Evolutionary conservation across 495 filamentous ascomycete species (phyloP), one percentile per base, ranked within the genome.

Genomic region (Cetradonia linearis): DNA sequence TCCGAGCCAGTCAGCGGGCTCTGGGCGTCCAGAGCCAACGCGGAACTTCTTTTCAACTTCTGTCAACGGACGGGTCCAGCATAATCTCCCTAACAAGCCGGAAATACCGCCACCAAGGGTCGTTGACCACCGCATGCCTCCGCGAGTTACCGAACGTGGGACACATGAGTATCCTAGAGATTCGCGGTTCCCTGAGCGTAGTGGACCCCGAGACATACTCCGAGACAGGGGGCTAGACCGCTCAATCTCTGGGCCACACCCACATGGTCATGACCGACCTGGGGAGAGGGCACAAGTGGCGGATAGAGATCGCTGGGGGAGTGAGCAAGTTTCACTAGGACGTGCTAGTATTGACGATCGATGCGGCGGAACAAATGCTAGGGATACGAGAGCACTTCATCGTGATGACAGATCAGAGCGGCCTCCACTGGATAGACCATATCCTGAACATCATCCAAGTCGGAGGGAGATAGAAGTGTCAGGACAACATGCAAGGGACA

Each of bases 31-130:
- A 36, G 66, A 68, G n/a, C 5, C 52, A 33, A 53, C 40, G 13
- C 36, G 64, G 40, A 58, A 37, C 20, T 56, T 42, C 28, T 54
- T 62, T 28, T 58, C 66, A 16, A 49, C 28, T 36, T 36, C 52
- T 49, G 20, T 52, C 10, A 63, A 61, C 38, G 64, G 56, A 9
- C 56, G 60, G 25, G 27, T 59, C 27, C 62, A 61, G 48, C 59
- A 66, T 40, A 55, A 57, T 42, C 60, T 68, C 20, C 66, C 66
- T 13, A 66, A 53, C 48, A 68, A 62, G 18, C 66, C 66, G 8
- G 64, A 68, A 14, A 30, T 60, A 52, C 48, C 62, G 16, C 38
- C 36, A 23, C 31, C 44, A 18, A 53, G 66, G 59, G 27, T 25
- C 16, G 48, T 28, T 37, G 62, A 66, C 20, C 27, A 59, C 27